These are phyloP conservation scores for Chalciporus pseudorubinellus DNA, from an alignment of 768 basidiomycete genomes.

Conservation along the genomic window DNA sequence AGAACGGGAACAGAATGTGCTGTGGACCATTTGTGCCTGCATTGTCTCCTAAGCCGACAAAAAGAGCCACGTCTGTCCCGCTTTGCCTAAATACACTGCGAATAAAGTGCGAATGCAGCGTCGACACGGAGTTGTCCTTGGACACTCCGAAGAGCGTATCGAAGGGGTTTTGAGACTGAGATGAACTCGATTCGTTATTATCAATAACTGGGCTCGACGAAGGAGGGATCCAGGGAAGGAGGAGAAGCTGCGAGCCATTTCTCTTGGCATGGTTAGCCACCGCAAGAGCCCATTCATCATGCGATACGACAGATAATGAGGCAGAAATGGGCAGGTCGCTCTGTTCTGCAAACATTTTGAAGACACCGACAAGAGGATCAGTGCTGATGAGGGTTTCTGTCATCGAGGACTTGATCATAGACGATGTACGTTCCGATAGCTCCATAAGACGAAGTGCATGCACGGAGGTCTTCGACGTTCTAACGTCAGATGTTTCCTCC, in stretches of 20 bases:
- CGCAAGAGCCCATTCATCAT: conserved; percentile 66
- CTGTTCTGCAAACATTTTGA: conserved; percentile 75
- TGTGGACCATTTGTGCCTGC: conserved; percentile 34
- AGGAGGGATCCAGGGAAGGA: conserved; percentile 78
- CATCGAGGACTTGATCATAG: conserved; percentile 78
- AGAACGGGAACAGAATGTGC: conserved; percentile 85
- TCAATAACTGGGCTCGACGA: conserved; percentile 32
- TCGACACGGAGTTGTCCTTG: conserved; percentile 48
- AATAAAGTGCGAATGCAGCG: conserved; percentile 79
- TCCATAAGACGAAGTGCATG: conserved; percentile 88
- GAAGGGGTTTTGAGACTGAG: conserved; percentile 55
- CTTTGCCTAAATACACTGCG: conserved; percentile 76
- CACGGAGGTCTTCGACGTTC: conserved; percentile 31
- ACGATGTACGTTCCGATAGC: conserved; percentile 83
- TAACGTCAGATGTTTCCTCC: conserved; percentile 1
- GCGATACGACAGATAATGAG: conserved; percentile 71
- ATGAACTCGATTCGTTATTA: conserved; percentile 25
- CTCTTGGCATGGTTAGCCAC: conserved; percentile 61
- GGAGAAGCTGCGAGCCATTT: conserved; percentile 64
- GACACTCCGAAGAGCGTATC: conserved; percentile 70
- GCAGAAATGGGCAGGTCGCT: conserved; percentile 65
- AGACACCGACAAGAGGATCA: conserved; percentile 71
- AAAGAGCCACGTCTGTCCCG: conserved; percentile 77
- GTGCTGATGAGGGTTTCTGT: conserved; percentile 65
- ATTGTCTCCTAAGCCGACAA: conserved; percentile 65